Percentiles rank a stretch among this genome's conserved stretches.
These are phyloP conservation scores for Sugiyamaella boreocaroliniensis DNA, from an alignment of 805 yeast genomes.

Conservation along the genomic window DNA sequence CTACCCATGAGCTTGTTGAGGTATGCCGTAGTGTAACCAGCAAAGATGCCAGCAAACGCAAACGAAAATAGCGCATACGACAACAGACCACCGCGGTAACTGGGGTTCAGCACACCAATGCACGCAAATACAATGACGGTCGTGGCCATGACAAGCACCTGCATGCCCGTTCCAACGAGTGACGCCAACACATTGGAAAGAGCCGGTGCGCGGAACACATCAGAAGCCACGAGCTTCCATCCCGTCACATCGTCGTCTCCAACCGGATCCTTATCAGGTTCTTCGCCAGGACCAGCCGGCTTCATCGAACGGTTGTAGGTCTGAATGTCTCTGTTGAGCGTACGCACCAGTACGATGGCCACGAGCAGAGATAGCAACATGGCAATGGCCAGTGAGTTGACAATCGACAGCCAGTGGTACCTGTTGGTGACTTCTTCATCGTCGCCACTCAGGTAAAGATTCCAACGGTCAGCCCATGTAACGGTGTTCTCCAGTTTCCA, in stretches of 20 bases:
- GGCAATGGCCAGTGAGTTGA: constrained; percentile 63
- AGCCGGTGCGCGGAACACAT: constrained; percentile 49
- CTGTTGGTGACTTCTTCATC: constrained; percentile 34
- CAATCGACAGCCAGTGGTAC: constrained; percentile 72
- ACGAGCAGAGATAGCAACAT: constrained; percentile 56
- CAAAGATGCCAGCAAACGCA: constrained; percentile 62
- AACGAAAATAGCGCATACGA: constrained; percentile 55
- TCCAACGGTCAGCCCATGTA: constrained; percentile 67
- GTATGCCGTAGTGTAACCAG: constrained; percentile 67
- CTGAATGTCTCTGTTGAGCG: constrained; percentile 47
- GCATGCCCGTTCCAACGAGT: constrained; percentile 67
- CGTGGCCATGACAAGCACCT: constrained; percentile 55
- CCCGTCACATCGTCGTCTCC: constrained; percentile 28
- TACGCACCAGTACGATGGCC: constrained; percentile 53
- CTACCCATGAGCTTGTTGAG: constrained; percentile 51
- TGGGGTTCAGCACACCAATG: constrained; percentile 50
- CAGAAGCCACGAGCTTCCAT: constrained; percentile 51
- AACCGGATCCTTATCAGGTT: constrained; percentile 18
- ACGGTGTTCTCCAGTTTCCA: constrained; percentile 77
- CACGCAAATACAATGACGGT: constrained; percentile 53
- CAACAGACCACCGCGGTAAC: constrained; percentile 60
- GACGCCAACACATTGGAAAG: constrained; percentile 46
- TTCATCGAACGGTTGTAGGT: constrained; percentile 24
- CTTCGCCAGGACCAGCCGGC: constrained; percentile 9
- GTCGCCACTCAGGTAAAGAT: constrained; percentile 42